Base-by-base conservation (phyloP, 176 grass and related monocot genomes). In the Canna indica region DNA sequence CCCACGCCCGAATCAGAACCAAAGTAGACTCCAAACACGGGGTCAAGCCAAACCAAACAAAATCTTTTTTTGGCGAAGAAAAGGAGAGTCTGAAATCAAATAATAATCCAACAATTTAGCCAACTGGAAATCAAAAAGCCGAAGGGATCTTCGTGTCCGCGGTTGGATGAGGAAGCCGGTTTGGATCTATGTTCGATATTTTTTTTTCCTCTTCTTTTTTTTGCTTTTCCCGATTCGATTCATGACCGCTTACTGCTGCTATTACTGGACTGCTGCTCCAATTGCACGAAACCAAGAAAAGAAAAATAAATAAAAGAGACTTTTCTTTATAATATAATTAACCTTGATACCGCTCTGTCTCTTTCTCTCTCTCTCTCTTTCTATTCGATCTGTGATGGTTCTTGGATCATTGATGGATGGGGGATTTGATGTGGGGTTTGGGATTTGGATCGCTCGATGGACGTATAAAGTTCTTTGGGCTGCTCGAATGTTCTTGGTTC, bases 1-100 rank as follows among this genome's bases (percentile, higher is more conserved):
- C 33, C 32, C 62, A 38, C 62, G 62, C 62, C 62, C 62, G 20
- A 65, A 65, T 65, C 62, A 22, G 62, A 65, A 65, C 33, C 62
- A 34, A 36, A 65, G 34, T 36, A 65, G 34, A 22, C 62, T 65
- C 62, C 62, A 22, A 65, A 22, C 32, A 13, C 32, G 62, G 62
- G n/a, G 62, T 36, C 62, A 2, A 65, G 20, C 62, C 17, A 65
- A 65, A 65, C 62, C 62, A 36, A 36, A 36, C 18, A n/a, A 11
- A 3, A 13, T 36, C 36, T 9, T 28, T 27, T 30, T 61, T 61
- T 61, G 13, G 58, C 28, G 28, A 32, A 61, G 27, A 27, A 31
- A 30, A 38, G 47, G 12, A 20, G 18, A 36, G 33, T 20, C 16
- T 20, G 12, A n/a, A 36, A 64, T 36, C 17, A 64, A 65, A 65